Percentiles rank a stretch among this genome's conserved stretches.
These are phyloP conservation scores for Penicillium paxilli DNA, from an alignment of 495 filamentous ascomycete genomes.

Conservation along the genomic window DNA sequence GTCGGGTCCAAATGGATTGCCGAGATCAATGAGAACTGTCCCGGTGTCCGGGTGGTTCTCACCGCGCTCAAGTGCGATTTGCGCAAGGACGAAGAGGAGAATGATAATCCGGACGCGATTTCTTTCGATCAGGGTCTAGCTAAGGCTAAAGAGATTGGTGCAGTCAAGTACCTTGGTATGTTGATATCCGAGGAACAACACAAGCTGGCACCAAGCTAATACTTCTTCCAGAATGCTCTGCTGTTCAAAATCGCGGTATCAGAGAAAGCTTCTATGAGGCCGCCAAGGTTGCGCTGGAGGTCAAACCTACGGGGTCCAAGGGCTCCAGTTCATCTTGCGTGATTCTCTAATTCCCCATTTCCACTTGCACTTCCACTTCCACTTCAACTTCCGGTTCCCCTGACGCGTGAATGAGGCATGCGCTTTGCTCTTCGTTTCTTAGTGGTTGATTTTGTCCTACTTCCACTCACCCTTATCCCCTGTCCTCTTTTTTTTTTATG, in stretches of 20 bases:
- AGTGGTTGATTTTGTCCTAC: not conserved
- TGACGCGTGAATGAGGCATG: not conserved
- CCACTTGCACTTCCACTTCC: not conserved
- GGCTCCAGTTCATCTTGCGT: conserved; percentile 29
- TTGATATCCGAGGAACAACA: no score
- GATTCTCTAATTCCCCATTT: conserved; percentile 27
- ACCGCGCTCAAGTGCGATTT: conserved; percentile 97
- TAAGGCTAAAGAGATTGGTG: conserved; percentile 84
- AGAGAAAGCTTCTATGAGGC: conserved; percentile 99
- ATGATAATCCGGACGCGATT: conserved; percentile 67
- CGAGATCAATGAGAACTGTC: conserved; percentile 97
- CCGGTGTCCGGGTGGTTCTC: conserved; percentile 89
- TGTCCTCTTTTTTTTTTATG: conserved; percentile 88
- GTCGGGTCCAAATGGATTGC: conserved; percentile 97
- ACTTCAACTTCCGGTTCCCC: not conserved
- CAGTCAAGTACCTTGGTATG: conserved; percentile 85
- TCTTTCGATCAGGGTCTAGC: conserved; percentile 90
- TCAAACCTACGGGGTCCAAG: conserved; percentile 59
- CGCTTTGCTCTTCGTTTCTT: not conserved
- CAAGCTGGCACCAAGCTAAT: no score
- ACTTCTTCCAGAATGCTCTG: conserved; percentile 82
- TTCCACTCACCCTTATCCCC: not conserved
- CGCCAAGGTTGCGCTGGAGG: conserved; percentile 90
- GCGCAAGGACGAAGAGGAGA: conserved; percentile 65
- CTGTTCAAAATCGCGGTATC: conserved; percentile 94